Conservation (phyloP, 176 grass and related monocot genomes). For the Eragrostis curvula region DNA sequence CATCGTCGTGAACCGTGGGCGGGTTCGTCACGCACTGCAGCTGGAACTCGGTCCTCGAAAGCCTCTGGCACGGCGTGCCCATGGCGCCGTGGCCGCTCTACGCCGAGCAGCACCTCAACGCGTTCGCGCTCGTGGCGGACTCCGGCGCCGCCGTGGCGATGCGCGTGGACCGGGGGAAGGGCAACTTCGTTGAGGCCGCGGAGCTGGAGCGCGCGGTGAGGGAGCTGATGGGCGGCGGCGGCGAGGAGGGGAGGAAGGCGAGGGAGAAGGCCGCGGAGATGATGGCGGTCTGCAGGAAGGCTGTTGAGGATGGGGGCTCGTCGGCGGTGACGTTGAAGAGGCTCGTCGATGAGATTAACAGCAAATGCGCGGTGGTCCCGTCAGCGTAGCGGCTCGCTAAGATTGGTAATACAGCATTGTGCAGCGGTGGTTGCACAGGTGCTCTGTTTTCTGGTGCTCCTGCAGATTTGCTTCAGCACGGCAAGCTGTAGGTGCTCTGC, state of each 20-base stretch:
- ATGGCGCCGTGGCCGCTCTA: slow-evolving; percentile 22
- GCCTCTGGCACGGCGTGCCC: slow-evolving; percentile 25
- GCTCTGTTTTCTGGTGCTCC: too few species aligned
- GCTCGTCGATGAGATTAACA: background rate
- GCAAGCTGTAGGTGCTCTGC: too few species aligned
- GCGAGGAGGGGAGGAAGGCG: slow-evolving; percentile 13
- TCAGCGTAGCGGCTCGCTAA: too few species aligned
- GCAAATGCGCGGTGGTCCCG: too few species aligned
- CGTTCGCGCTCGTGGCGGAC: slow-evolving; percentile 2
- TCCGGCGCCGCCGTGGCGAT: slow-evolving; percentile 15
- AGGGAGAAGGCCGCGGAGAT: background rate
- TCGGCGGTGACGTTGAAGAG: background rate
- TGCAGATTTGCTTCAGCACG: too few species aligned
- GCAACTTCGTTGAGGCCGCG: background rate
- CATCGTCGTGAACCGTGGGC: slow-evolving; percentile 38
- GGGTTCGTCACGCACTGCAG: slow-evolving; percentile 74
- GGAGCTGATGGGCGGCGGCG: background rate
- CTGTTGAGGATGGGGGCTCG: background rate
- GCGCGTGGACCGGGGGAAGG: background rate
- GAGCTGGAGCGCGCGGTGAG: slow-evolving; percentile 19
- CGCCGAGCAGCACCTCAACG: slow-evolving; percentile 33
- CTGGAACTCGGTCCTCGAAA: slow-evolving; percentile 51
- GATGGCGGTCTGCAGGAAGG: background rate
- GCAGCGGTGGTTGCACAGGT: too few species aligned
- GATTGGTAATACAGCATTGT: too few species aligned